Base-by-base conservation (phyloP, 2,329 filamentous ascomycete genomes). In the Calcarisporium arbuscula region DNA sequence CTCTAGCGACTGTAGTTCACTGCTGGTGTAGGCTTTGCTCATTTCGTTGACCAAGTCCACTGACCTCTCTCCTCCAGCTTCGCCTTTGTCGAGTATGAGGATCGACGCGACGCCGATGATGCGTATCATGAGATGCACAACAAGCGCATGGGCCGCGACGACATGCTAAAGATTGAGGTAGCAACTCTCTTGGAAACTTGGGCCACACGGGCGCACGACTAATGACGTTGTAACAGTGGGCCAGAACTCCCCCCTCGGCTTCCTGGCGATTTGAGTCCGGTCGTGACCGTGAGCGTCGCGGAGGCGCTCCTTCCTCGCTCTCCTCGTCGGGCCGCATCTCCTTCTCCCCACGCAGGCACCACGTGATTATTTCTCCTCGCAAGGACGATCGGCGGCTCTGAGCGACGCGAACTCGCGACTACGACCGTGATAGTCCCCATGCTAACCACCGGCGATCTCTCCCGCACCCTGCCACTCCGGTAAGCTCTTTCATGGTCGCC, bases 81-180 rank as follows among this genome's bases (percentile, higher is more conserved):
- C 62, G 92, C 92, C 23, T 98, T 98, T 61, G 92, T 98, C 46
- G 92, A 98, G 67, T 98, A 98, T 64, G 92, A 98, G 70, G 94
- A 89, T 62, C 86, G 90, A 53, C 89, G 92, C 51, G 92, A 98
- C 72, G 89, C 92, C 45, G 92, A 98, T 62, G 92, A 98, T 68
- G 92, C 92, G 30, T 98, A 98, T 61, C 87, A 98, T 62, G 92
- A 98, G 69, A 98, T 98, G 92, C 92, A 98, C 60, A 96, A 96
- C 72, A 95, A 95, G 78, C 87, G 90, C 48, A 88, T 98, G 51
- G 89, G 88, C 30, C 83, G 90, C 44, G 92, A 98, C 57, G 92
- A 98, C 54, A 69, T 95, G 40, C 61, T 98, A 67, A 98, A 98
- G 71, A 96, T 98, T 48, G 92, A 98, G 77, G 92, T 95, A 67